Percentiles rank a stretch among this genome's conserved stretches.
phyloP scores from a whole-genome alignment of 2,329 filamentous ascomycete species.

The Pseudogymnoascus sp. region DNA sequence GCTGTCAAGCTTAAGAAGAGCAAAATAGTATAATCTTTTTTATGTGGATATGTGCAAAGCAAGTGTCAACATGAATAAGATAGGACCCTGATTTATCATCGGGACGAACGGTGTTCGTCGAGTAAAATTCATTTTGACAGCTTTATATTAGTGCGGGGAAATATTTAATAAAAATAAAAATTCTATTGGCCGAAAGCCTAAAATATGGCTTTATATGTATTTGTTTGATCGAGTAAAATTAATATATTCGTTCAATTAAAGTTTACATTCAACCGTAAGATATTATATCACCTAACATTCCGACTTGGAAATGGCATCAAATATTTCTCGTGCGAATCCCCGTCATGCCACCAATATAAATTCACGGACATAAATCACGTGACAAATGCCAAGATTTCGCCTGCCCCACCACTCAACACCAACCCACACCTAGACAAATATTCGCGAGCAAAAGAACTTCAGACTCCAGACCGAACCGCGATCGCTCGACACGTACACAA shows the following conservation, averaged over 20 bases:
- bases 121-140: background rate
- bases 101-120: background rate
- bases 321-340: background rate
- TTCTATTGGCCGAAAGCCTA: background rate
- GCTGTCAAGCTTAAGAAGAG: background rate
- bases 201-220: background rate
- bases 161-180: background rate
- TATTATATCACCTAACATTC: background rate
- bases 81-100: background rate
- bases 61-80: background rate
- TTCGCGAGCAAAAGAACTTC: conserved; percentile 10
- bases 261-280: background rate
- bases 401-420: conserved; percentile 10
- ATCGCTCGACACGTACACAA: conserved; percentile 10
- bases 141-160: background rate
- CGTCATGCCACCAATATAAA: background rate
- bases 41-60: background rate
- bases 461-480: background rate
- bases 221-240: background rate
- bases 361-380: background rate
- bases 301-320: background rate
- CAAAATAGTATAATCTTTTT: no score
- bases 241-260: background rate
- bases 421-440: conserved; percentile 10
- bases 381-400: conserved; percentile 7